Percentiles rank a stretch among this genome's conserved stretches.
phyloP scores from a whole-genome alignment of 768 basidiomycete genomes.

The Obba rivulosa region DNA sequence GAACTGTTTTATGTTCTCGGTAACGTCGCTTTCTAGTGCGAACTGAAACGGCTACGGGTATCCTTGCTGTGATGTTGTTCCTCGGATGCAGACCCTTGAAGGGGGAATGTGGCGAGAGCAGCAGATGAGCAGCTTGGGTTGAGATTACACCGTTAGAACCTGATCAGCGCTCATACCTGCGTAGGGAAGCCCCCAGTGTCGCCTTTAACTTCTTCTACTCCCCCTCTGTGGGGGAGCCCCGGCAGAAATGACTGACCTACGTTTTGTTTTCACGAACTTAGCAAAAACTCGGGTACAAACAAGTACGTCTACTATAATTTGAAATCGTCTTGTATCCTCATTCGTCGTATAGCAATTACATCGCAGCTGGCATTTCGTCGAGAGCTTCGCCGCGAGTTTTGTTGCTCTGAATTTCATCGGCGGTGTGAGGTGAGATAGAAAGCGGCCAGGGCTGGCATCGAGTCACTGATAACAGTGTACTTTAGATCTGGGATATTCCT shows the following conservation, averaged over 20 bases:
- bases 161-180: conserved; percentile 97
- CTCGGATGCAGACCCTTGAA: conserved; percentile 20
- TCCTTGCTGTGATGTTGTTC: conserved; percentile 40
- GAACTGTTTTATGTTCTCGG: conserved; percentile 44
- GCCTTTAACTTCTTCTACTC: conserved; percentile 36
- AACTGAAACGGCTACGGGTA: conserved; percentile 90
- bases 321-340: background rate
- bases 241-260: conserved; percentile 44
- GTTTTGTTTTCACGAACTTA: conserved; percentile 28
- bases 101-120: conserved; percentile 19
- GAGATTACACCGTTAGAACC: conserved; percentile 98
- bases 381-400: conserved; percentile 86
- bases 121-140: conserved; percentile 51
- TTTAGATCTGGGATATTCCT: conserved; percentile 72
- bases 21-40: conserved; percentile 68
- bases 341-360: conserved; percentile 62
- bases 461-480: background rate
- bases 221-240: conserved; percentile 35
- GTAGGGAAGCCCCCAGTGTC: conserved; percentile 92
- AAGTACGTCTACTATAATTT: conserved; percentile 37
- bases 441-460: background rate
- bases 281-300: conserved; percentile 77
- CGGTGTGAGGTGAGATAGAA: conserved; percentile 57
- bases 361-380: conserved; percentile 76
- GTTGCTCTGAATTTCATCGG: conserved; percentile 90